phyloP scores from a whole-genome alignment of 1,139 yeast genomes.

The Diutina pseudorugosa region DNA sequence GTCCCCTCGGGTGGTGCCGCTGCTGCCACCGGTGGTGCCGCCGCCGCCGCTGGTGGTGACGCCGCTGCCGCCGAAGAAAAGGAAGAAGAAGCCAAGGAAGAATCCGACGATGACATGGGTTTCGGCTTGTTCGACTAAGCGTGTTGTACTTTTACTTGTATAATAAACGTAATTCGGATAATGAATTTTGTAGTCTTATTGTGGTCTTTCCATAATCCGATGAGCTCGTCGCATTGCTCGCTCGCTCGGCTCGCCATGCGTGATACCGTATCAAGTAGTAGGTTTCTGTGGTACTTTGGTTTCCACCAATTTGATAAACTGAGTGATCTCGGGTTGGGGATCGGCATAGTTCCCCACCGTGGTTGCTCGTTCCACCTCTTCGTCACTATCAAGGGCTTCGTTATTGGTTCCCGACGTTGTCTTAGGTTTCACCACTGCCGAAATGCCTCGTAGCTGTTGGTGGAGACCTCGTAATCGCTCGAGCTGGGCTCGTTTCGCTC shows the following conservation, averaged over 20 bases:
- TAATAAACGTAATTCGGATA: not conserved
- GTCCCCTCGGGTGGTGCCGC: conserved; percentile 82
- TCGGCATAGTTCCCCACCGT: not conserved
- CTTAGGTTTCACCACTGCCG: not conserved
- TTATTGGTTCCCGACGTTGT: not conserved
- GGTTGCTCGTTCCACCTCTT: not conserved
- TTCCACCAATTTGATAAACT: not conserved
- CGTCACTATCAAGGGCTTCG: not conserved
- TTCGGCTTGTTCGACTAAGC: conserved; percentile 80
- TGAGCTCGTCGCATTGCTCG: too few relatives aligned
- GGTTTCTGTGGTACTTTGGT: not conserved
- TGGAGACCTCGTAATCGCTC: not conserved
- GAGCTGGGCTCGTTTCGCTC: not conserved
- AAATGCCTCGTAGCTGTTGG: not conserved
- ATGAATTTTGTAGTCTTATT: not conserved
- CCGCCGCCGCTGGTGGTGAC: conserved; percentile 23
- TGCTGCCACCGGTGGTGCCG: conserved; percentile 41
- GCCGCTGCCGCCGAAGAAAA: conserved; percentile 29
- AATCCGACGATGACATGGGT: conserved; percentile 69
- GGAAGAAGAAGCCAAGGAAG: conserved; percentile 47
- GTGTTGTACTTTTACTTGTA: conserved; percentile 5
- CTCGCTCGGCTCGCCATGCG: too few relatives aligned
- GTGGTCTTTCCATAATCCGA: too few relatives aligned
- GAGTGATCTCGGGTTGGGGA: not conserved
- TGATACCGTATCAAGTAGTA: too few relatives aligned